Conservation (phyloP, 768 basidiomycete species). For the Boletus insuetus region DNA sequence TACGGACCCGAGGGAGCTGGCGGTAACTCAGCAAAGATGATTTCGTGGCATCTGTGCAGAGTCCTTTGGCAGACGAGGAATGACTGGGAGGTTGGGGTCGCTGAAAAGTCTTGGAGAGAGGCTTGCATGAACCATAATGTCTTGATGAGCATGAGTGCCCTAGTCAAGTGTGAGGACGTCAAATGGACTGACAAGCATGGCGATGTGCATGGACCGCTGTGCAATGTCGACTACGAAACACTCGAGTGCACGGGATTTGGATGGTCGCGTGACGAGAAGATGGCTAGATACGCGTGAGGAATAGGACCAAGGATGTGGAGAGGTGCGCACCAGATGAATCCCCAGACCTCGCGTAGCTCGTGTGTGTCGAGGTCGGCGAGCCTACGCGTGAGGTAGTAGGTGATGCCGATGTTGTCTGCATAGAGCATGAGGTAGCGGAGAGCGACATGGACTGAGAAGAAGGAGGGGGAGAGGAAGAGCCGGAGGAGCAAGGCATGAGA, state of each 20-base stretch:
- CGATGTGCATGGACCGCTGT: conserved; percentile 90
- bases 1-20: conserved; percentile 67
- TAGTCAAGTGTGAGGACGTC: conserved; percentile 15
- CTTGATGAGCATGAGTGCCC: conserved; percentile 38
- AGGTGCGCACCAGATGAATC: conserved; percentile 71
- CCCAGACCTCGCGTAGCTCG: conserved; percentile 84
- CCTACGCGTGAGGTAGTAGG: conserved; percentile 81
- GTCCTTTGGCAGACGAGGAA: conserved; percentile 92
- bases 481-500: conserved; percentile 88
- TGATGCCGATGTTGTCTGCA: conserved; percentile 87
- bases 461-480: conserved; percentile 87
- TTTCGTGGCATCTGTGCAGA: conserved; percentile 88
- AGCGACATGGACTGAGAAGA: conserved; percentile 93
- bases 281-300: conserved; percentile 54
- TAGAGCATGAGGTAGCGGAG: conserved; percentile 82
- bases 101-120: conserved; percentile 73
- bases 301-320: not conserved
- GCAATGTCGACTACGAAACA: conserved; percentile 88
- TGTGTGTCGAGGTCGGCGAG: conserved; percentile 63
- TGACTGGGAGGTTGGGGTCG: conserved; percentile 57
- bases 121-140: conserved; percentile 99
- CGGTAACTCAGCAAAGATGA: conserved; percentile 90
- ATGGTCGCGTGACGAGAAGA: conserved; percentile 89
- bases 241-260: conserved; percentile 89
- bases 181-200: conserved; percentile 77